Conservation (phyloP, 2,329 filamentous ascomycete species). For the Aureobasidium zeae region DNA sequence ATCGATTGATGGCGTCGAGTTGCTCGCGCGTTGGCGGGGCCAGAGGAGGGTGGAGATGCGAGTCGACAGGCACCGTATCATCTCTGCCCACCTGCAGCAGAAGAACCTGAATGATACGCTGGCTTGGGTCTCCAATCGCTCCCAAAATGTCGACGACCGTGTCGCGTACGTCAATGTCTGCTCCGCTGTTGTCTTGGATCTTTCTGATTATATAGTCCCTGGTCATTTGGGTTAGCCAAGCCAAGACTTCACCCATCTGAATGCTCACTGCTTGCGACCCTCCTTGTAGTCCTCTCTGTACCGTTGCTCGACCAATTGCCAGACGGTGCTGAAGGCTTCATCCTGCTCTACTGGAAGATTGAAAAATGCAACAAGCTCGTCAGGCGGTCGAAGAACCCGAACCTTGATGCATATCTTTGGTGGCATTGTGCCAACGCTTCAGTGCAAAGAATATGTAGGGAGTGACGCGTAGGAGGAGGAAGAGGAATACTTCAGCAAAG, state of each 20-base stretch:
- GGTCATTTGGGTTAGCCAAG: conserved; percentile 19
- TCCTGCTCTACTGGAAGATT: conserved; percentile 25
- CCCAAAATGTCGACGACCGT: conserved; percentile 29
- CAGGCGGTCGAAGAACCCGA: background rate
- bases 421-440: background rate
- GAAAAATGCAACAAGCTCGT: conserved; percentile 17
- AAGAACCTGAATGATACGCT: conserved; percentile 27
- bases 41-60: conserved; percentile 21
- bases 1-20: conserved; percentile 22
- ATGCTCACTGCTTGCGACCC: conserved; percentile 12
- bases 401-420: conserved; percentile 2
- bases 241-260: background rate
- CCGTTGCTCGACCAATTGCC: conserved; percentile 26
- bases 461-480: background rate
- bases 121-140: conserved; percentile 23
- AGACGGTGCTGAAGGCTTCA: conserved; percentile 27
- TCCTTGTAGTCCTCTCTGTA: conserved; percentile 28
- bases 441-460: background rate
- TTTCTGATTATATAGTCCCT: conserved; percentile 30
- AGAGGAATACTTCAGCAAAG: background rate
- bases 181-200: conserved; percentile 29
- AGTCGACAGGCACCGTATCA: conserved; percentile 27
- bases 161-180: conserved; percentile 30
- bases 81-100: conserved; percentile 26
- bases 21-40: background rate